These are phyloP conservation scores for Yarrowia osloensis DNA, from an alignment of 805 yeast species.

Conservation along the genomic window DNA sequence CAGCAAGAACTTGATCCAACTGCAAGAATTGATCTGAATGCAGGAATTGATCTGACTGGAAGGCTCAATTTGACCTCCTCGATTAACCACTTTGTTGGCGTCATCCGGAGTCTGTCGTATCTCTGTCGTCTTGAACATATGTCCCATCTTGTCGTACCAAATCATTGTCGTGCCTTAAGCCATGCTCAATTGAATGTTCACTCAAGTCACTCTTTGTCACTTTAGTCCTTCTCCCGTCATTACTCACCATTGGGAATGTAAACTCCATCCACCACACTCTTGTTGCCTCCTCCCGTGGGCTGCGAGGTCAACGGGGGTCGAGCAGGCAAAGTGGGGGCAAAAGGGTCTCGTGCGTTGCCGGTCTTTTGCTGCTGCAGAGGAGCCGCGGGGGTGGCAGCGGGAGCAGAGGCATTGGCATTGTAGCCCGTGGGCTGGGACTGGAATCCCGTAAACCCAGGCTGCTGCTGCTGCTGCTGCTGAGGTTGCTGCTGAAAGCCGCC, in stretches of 20 bases:
- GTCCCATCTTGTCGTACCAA: too few species aligned
- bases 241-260: constrained; percentile 29
- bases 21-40: too few species aligned
- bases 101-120: too few species aligned
- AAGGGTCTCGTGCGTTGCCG: constrained; percentile 24
- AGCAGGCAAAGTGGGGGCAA: constrained; percentile 24
- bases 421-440: constrained; percentile 40
- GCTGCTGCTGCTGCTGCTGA: constrained; percentile 5
- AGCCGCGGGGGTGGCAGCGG: constrained; percentile 2
- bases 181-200: too few species aligned
- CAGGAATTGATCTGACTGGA: too few species aligned
- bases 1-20: too few species aligned
- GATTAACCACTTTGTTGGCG: too few species aligned
- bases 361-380: constrained; percentile 30
- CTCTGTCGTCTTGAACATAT: too few species aligned
- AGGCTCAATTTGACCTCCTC: too few species aligned
- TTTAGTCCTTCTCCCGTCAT: not conserved
- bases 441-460: not conserved
- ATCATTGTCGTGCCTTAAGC: too few species aligned
- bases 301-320: constrained; percentile 33
- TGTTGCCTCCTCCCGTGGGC: constrained; percentile 33
- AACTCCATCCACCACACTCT: constrained; percentile 16
- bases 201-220: too few species aligned
- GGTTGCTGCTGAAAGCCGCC: constrained; percentile 33
- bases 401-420: constrained; percentile 31